Evolutionary conservation across 345 rosid genomes (phyloP).

Genomic region (Schrenkiella parvula): DNA sequence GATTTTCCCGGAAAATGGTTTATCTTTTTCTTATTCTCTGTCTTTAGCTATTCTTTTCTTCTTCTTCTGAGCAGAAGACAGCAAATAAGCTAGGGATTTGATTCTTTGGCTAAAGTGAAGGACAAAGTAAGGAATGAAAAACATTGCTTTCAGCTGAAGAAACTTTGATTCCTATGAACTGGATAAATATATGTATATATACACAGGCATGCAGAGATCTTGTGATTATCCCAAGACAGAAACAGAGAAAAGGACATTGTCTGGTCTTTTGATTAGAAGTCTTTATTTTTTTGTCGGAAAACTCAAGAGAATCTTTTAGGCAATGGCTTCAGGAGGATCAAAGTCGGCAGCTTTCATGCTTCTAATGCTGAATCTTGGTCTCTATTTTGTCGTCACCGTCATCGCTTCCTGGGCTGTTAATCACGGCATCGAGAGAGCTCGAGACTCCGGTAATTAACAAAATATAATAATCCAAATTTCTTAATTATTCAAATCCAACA

Average conservation of each 20-base stretch:
- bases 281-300: conserved; percentile 9
- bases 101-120: conserved; percentile 22
- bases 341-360: conserved; percentile 65
- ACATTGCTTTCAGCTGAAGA: conserved; percentile 49
- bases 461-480: neutral
- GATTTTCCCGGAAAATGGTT: neutral
- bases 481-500: neutral
- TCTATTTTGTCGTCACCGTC: conserved; percentile 58
- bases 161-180: conserved; percentile 15
- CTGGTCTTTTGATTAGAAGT: neutral
- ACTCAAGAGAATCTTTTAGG: conserved; percentile 7
- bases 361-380: conserved; percentile 57
- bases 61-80: neutral
- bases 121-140: conserved; percentile 22
- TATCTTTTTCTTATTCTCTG: neutral
- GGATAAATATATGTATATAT: conserved; percentile 6
- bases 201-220: neutral
- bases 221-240: conserved; percentile 23
- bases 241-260: neutral
- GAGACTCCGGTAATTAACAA: conserved; percentile 47
- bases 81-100: conserved; percentile 32
- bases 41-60: conserved; percentile 18
- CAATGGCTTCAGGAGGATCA: conserved; percentile 63
- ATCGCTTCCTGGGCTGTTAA: conserved; percentile 77
- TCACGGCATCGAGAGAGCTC: conserved; percentile 60